Conservation (phyloP, 768 basidiomycete species). For the Phanerochaete carnosa region DNA sequence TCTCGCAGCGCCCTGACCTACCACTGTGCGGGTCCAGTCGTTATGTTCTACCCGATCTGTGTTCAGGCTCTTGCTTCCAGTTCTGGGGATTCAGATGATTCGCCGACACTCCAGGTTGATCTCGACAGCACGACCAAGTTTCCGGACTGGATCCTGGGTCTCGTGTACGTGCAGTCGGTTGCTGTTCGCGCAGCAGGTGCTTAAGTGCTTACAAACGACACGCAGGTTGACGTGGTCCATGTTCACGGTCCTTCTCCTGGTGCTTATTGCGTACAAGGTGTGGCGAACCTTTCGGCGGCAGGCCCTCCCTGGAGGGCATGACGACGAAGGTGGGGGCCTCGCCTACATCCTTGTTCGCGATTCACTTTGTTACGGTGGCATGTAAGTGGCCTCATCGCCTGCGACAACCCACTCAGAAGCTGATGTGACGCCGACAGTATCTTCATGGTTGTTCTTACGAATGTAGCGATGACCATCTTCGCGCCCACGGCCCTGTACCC, state of each 20-base stretch:
- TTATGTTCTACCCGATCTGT: slow-evolving; percentile 7
- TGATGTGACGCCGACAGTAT: slow-evolving; percentile 1
- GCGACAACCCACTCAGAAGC: not conserved
- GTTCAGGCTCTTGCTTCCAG: not conserved
- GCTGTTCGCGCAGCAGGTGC: not conserved
- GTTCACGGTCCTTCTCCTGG: slow-evolving; percentile 6
- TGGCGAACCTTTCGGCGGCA: not conserved
- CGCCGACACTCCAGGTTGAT: not conserved
- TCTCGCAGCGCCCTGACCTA: not conserved
- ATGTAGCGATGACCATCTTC: not conserved
- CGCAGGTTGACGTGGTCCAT: not conserved
- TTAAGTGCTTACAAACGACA: not conserved
- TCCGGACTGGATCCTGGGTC: not conserved
- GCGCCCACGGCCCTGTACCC: slow-evolving; percentile 5
- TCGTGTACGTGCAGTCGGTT: not conserved
- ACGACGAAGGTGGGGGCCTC: slow-evolving; percentile 1
- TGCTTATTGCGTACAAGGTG: slow-evolving; percentile 3
- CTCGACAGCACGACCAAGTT: slow-evolving; percentile 2
- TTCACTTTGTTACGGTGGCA: slow-evolving; percentile 5
- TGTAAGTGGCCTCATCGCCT: slow-evolving; percentile 1
- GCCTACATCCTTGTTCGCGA: slow-evolving; percentile 12
- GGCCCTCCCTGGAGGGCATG: not conserved
- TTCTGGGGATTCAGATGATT: not conserved
- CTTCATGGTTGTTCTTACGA: not conserved
- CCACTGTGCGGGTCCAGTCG: not conserved